Evolutionary conservation across 2,329 filamentous ascomycete genomes (phyloP).

Genomic region (Epichloe sibirici): DNA sequence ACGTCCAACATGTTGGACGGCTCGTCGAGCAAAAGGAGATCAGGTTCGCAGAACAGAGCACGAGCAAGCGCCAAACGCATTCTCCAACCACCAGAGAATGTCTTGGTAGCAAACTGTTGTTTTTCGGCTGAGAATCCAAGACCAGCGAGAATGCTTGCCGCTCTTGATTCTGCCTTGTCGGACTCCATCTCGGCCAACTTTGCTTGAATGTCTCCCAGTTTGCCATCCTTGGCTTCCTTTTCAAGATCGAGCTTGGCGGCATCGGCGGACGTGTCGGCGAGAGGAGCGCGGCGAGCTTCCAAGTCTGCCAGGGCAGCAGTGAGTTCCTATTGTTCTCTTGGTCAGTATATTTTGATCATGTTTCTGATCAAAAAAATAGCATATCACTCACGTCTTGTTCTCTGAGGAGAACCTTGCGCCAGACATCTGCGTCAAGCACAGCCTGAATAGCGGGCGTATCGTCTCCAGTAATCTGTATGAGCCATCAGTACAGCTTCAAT

Average conservation of each 20-base stretch:
- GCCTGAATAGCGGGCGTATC: constrained; percentile 92
- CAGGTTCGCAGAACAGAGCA: constrained; percentile 95
- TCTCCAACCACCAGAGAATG: constrained; percentile 98
- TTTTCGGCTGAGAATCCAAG: constrained; percentile 90
- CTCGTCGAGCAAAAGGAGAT: constrained; percentile 92
- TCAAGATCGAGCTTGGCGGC: constrained; percentile 75
- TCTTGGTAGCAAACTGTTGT: constrained; percentile 88
- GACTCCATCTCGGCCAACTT: constrained; percentile 98
- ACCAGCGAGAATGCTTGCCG: constrained; percentile 91
- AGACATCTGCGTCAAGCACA: constrained; percentile 93
- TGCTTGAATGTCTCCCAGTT: constrained; percentile 77
- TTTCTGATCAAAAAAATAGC: background rate
- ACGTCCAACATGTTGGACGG: constrained; percentile 99
- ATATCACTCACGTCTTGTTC: constrained; percentile 62
- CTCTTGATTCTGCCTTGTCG: constrained; percentile 91
- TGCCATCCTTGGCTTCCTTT: constrained; percentile 79
- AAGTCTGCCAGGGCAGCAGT: constrained; percentile 61
- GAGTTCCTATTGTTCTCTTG: constrained; percentile 47
- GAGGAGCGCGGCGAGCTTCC: constrained; percentile 60
- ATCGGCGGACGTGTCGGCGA: constrained; percentile 89
- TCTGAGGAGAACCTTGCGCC: constrained; percentile 85
- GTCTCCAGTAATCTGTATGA: constrained; percentile 68
- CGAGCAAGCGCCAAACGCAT: constrained; percentile 93
- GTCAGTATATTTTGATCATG: background rate
- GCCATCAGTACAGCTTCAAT: constrained; percentile 6